Conservation (phyloP, 2,329 filamentous ascomycete species). For the Rhexocercosporidium sp. region DNA sequence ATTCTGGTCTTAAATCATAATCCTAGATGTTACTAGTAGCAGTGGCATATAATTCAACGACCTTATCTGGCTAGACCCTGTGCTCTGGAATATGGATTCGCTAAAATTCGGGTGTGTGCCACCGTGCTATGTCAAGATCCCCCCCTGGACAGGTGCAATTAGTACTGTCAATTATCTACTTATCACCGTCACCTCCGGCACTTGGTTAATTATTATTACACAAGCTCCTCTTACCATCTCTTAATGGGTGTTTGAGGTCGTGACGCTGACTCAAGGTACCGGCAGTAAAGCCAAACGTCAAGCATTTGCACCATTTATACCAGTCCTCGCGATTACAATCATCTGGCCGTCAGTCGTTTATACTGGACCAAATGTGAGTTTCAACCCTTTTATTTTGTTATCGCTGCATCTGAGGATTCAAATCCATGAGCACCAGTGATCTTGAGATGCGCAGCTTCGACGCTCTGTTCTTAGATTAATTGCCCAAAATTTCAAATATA, state of each 20-base stretch:
- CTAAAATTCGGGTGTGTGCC: neutral
- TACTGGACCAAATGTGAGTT: no score
- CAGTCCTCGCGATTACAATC: no score
- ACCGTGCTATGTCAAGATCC: neutral
- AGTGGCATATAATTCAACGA: neutral
- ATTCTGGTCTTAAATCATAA: constrained; percentile 38
- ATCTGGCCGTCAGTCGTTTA: no score
- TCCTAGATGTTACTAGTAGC: neutral
- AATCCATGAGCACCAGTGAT: no score
- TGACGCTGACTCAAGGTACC: neutral
- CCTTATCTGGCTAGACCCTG: neutral
- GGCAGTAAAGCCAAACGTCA: neutral
- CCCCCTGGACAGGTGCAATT: neutral
- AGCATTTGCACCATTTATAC: no score
- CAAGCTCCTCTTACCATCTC: neutral
- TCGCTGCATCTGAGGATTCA: no score
- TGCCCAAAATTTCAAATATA: no score
- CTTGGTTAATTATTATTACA: neutral
- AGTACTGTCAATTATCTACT: neutral
- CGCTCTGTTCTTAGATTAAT: no score
- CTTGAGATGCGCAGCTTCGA: no score
- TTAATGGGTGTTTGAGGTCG: neutral
- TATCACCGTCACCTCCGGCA: neutral
- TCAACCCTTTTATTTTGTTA: no score
- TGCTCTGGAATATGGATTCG: neutral